Percentiles rank a stretch among this genome's conserved stretches.
phyloP scores from a whole-genome alignment of 1,284 basidiomycete genomes.

The Cryptococcus jaspeensis region DNA sequence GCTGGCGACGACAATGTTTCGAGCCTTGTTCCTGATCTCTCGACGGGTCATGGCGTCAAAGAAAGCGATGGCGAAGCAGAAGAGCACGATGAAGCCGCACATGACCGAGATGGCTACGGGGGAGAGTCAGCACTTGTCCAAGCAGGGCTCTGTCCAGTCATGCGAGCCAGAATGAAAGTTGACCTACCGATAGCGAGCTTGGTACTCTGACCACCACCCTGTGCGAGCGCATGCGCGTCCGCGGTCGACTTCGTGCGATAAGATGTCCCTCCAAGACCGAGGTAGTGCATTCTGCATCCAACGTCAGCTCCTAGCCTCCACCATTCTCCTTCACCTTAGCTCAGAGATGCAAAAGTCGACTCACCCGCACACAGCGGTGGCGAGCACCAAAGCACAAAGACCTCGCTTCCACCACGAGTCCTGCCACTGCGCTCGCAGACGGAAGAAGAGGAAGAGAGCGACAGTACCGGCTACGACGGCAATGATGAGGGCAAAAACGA shows the following conservation, averaged over 20 bases:
- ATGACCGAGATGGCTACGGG: slow-evolving; percentile 52
- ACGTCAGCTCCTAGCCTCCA: too few species aligned
- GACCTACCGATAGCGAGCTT: slow-evolving; percentile 49
- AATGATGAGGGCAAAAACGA: slow-evolving; percentile 53
- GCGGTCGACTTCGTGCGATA: slow-evolving; percentile 46
- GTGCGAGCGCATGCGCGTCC: slow-evolving; percentile 20
- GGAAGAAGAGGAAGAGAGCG: slow-evolving; percentile 55
- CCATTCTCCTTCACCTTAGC: neutral
- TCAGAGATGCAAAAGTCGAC: slow-evolving; percentile 5
- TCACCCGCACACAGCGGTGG: slow-evolving; percentile 52
- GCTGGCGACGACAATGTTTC: slow-evolving; percentile 55
- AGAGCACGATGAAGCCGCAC: slow-evolving; percentile 53
- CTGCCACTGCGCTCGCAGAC: slow-evolving; percentile 54
- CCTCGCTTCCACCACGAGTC: slow-evolving; percentile 55
- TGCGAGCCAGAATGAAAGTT: neutral
- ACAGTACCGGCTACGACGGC: slow-evolving; percentile 54
- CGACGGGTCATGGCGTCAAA: slow-evolving; percentile 49
- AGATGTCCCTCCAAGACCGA: slow-evolving; percentile 53
- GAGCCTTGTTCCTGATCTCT: slow-evolving; percentile 50
- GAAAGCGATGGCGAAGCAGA: slow-evolving; percentile 51
- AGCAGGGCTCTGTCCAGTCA: too few species aligned
- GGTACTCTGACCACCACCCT: slow-evolving; percentile 38
- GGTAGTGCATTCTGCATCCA: slow-evolving; percentile 54
- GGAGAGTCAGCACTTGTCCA: slow-evolving; percentile 1
- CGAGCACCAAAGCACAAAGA: slow-evolving; percentile 51